Percentiles rank a stretch among this genome's conserved stretches.
phyloP scores from a whole-genome alignment of 441 rosid genomes.

The Bruguiera hainesii region DNA sequence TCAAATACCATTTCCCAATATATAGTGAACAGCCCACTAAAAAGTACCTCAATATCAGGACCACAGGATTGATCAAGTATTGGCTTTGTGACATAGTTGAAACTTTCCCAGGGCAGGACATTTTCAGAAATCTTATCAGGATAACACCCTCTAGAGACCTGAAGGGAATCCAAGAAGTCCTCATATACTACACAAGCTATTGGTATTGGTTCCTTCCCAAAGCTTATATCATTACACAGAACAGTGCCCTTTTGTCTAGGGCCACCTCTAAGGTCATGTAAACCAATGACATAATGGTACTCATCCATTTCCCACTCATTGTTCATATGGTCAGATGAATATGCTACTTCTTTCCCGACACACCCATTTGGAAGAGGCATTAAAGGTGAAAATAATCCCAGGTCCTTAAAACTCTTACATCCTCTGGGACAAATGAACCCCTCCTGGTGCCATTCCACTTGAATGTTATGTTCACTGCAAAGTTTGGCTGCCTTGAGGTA shows the following conservation, averaged over 20 bases:
- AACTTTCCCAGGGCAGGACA: slow-evolving; percentile 78
- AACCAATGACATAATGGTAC: slow-evolving; percentile 72
- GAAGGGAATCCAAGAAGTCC: slow-evolving; percentile 38
- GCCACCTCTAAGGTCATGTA: slow-evolving; percentile 49
- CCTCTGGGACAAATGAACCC: slow-evolving; percentile 81
- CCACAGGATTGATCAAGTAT: slow-evolving; percentile 48
- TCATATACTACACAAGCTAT: slow-evolving; percentile 77
- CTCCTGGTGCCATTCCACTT: slow-evolving; percentile 82
- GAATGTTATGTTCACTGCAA: slow-evolving; percentile 86
- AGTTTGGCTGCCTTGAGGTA: slow-evolving; percentile 95
- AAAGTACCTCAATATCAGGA: slow-evolving; percentile 60
- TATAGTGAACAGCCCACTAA: slow-evolving; percentile 13
- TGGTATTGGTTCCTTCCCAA: slow-evolving; percentile 74
- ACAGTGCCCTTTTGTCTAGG: slow-evolving; percentile 42
- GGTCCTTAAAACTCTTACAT: slow-evolving; percentile 58
- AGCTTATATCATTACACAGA: slow-evolving; percentile 83
- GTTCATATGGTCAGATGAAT: slow-evolving; percentile 28
- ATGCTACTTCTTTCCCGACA: slow-evolving; percentile 21
- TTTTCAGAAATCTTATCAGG: slow-evolving; percentile 30
- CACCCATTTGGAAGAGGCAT: slow-evolving; percentile 40
- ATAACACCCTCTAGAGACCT: slow-evolving; percentile 26
- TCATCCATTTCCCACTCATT: slow-evolving; percentile 75
- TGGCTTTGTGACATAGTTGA: slow-evolving; percentile 62
- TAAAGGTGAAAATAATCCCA: slow-evolving; percentile 34
- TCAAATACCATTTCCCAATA: slow-evolving; percentile 3